Evolutionary conservation across 768 basidiomycete species (phyloP), one percentile per base, ranked within the genome.

Genomic region (Tremella mesenterica): DNA sequence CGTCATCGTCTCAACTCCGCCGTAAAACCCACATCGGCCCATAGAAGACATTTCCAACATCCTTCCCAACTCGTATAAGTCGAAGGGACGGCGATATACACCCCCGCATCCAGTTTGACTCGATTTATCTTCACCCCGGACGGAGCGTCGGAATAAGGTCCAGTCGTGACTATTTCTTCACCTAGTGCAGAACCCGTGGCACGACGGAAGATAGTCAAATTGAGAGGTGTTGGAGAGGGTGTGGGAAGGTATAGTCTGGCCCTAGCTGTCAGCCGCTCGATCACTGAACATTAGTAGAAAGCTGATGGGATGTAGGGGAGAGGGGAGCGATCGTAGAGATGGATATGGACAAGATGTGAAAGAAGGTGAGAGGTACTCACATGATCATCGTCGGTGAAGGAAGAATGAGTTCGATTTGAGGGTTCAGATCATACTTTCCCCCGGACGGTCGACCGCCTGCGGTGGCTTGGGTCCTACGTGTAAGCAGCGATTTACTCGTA

Each of bases 361-460:
- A 26, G 2, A 14, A 26, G 46, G 14, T 2, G 1, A 47, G 49
- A 21, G 10, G 12, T 13, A 58, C 69, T 39, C 55, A 72, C 64
- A 61, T 31, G 5, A 70, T 8, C 3, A 25, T 44, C 4, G 57
- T 48, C 13, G 60, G 43, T 20, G 57, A 30, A 4, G 63, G 59
- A 6, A 70, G 18, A 7, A 65, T 74, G 4, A 95, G 58, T 49
- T 83, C 81, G 60, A 80, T 88, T 2, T 78, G 75, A 0, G 90
- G 88, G 65, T 88, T 90, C 44, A 70, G 72, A 5, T 76, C 67
- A 69, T 88, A 89, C n/a, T 72, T 74, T 10, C 81, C 78, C 52
- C 79, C 83, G 49, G 80, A 79, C 0, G 84, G 85, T n/a, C 81
- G 77, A 4, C 88, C 88, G 10, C 75, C 84, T 1, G 90, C 83